Base-by-base conservation (phyloP, 1,284 basidiomycete genomes). In the Peniophora sp. region DNA sequence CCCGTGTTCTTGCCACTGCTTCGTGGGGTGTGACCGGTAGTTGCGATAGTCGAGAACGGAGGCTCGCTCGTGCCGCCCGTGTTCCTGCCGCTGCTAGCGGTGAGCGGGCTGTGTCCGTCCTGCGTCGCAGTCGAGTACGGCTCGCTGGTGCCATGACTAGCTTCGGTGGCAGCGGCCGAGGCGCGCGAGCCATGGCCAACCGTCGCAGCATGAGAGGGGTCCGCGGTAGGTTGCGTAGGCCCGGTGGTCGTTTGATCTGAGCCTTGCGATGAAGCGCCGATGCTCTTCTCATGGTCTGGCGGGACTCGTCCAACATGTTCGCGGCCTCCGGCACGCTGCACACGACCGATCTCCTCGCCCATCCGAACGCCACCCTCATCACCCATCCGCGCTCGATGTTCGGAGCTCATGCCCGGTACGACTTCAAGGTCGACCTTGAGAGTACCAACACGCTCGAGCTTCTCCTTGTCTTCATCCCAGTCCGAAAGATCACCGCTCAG, bases 401-500 rank as follows among this genome's bases (percentile, higher is more conserved):
- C 68, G 52, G 69, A 64, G 39, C 55, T 55, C 36, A 67, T 57
- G 12, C 64, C 65, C 1, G 66, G 64, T 45, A 54, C 52, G 55
- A 67, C 63, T 44, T 55, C 55, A 17, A 64, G 35, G 32, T 60
- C 58, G 15, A 66, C 52, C 15, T 45, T 41, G 43, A 65, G 58
- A 14, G 53, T 63, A 2, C 67, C 69, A n/a, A 66, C 62, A 49
- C 62, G 61, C 55, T 60, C 72, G 68, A 57, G 74, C 58, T 24
- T 74, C 53, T 64, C 76, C 36, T 66, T 61, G 55, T 78, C 76
- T 51, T 72, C 64, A 60, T 80, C 81, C 55, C 78, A 67, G 43
- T 53, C 57, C 23, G 54, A 54, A 20, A 68, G 66, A 62, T 84
- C 78, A 34, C 77, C 76, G 61, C 80, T 71, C 39, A 65, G 64